Conservation (phyloP, 805 yeast species). For the Cyberlindnera meyerae region DNA sequence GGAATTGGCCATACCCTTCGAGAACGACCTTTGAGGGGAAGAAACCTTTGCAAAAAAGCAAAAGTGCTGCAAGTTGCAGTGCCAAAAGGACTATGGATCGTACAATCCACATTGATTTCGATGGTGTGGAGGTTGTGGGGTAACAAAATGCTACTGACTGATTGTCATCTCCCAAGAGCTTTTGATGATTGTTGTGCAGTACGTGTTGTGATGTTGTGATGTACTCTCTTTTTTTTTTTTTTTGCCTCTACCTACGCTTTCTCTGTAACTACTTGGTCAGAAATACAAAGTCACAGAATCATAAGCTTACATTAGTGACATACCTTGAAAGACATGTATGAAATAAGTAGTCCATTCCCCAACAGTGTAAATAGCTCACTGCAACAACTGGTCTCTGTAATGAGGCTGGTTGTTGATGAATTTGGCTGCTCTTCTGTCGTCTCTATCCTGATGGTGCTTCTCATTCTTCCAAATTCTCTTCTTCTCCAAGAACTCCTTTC, state of each 20-base stretch:
- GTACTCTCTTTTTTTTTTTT: too few relatives aligned
- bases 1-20: slow-evolving; percentile 47
- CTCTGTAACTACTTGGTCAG: too few relatives aligned
- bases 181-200: too few relatives aligned
- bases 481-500: slow-evolving; percentile 41
- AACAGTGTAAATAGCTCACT: slow-evolving; percentile 20
- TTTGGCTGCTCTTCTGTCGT: slow-evolving; percentile 61
- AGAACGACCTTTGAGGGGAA: slow-evolving; percentile 85
- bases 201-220: too few relatives aligned
- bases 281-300: not conserved
- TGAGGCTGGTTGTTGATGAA: slow-evolving; percentile 85
- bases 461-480: slow-evolving; percentile 69
- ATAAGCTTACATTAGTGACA: too few relatives aligned
- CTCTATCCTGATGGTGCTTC: slow-evolving; percentile 45
- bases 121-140: too few relatives aligned
- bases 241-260: too few relatives aligned
- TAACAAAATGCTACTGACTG: too few relatives aligned
- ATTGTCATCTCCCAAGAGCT: too few relatives aligned
- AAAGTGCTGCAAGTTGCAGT: slow-evolving; percentile 48
- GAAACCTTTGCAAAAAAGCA: slow-evolving; percentile 74
- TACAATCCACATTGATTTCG: slow-evolving; percentile 7
- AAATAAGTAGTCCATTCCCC: too few relatives aligned
- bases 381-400: slow-evolving; percentile 74
- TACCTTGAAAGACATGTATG: not conserved
- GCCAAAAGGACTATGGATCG: slow-evolving; percentile 5